These are phyloP conservation scores for Striga hermonthica DNA, from an alignment of 305 asterid species.

Conservation along the genomic window DNA sequence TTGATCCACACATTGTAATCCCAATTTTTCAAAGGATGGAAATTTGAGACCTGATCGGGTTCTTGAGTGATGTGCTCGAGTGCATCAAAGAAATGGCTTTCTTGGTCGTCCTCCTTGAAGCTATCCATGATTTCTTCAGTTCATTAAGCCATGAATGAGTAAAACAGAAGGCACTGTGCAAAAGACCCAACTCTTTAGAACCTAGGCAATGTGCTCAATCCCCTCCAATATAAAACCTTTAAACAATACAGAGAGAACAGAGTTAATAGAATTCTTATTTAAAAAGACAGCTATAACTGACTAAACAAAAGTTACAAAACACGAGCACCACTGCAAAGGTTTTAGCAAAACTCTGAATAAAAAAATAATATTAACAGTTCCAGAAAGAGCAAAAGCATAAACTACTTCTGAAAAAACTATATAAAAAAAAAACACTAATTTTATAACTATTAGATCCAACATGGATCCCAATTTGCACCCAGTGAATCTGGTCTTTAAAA, in stretches of 20 bases:
- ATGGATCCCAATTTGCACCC: conserved; percentile 83
- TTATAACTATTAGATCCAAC: conserved; percentile 52
- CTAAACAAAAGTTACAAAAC: conserved; percentile 41
- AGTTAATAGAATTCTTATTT: conserved; percentile 22
- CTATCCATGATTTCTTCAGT: conserved; percentile 60
- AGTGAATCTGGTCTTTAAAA: conserved; percentile 76
- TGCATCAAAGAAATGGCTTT: conserved; percentile 68
- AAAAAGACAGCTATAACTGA: conserved; percentile 27
- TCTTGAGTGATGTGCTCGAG: conserved; percentile 50
- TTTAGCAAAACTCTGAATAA: conserved; percentile 42
- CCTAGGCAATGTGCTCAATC: conserved; percentile 53
- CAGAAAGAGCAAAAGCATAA: conserved; percentile 47
- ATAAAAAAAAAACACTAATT: conserved; percentile 24
- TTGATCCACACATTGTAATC: conserved; percentile 65
- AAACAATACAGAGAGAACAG: conserved; percentile 34
- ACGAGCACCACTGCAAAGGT: conserved; percentile 53
- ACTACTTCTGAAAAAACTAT: conserved; percentile 29
- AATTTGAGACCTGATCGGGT: conserved; percentile 38
- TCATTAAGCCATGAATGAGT: conserved; percentile 64
- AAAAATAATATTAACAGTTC: conserved; percentile 33
- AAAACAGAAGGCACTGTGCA: conserved; percentile 43
- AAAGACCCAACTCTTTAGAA: conserved; percentile 40
- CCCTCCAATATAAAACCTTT: conserved; percentile 52
- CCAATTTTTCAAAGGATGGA: conserved; percentile 28
- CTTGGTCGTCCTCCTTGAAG: conserved; percentile 46